Evolutionary conservation across 495 filamentous ascomycete species (phyloP), one percentile per base, ranked within the genome.

Genomic region (Aspergillus indologenus): DNA sequence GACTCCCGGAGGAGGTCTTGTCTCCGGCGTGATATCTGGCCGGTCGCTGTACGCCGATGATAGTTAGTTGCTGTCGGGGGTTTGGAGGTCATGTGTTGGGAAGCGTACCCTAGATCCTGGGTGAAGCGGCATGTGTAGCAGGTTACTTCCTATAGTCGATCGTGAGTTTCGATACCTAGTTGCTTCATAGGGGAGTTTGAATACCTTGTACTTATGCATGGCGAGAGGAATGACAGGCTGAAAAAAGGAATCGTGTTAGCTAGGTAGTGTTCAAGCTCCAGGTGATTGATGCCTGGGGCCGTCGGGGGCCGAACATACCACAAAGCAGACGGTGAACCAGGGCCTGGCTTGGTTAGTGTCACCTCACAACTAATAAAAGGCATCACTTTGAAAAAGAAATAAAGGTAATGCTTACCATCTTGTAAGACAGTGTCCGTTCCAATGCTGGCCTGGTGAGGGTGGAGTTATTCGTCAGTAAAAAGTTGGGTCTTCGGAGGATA

Each of bases 321-420:
- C 47, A 53, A 83, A 83, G 68, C 81, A 83, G 47, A 83, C 56
- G 24, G 81, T 83, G 53, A 83, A 81, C 61, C 75, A 83, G 1
- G 77, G 75, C 81, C 79, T 81, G 50, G 17, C 47, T 29, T 7
- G 5, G 12, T 40, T 40, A 40, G 34, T 11, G 5, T 29, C 26
- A 29, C 3, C 4, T 29, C 9, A 29, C 26, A 4, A 29, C 26
- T 29, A 9, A 29, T 29, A 4, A 9, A 29, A 29, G 3, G 4
- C n/a, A n/a, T n/a, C n/a, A 29, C 3, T 9, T 29, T 29, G 26
- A 29, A 7, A n/a, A n/a, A 61, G 14, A 19, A 20, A 31, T 34
- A 20, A 43, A 46, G 19, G 45, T 24, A 23, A 19, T 46, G 66
- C 77, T 59, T 71, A 81, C 79, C 80, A 83, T 67, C 79, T 65